Percentiles rank a stretch among this genome's conserved stretches.
These are phyloP conservation scores for Acacia concinna DNA, from an alignment of 331 rosid genomes.

Conservation along the genomic window DNA sequence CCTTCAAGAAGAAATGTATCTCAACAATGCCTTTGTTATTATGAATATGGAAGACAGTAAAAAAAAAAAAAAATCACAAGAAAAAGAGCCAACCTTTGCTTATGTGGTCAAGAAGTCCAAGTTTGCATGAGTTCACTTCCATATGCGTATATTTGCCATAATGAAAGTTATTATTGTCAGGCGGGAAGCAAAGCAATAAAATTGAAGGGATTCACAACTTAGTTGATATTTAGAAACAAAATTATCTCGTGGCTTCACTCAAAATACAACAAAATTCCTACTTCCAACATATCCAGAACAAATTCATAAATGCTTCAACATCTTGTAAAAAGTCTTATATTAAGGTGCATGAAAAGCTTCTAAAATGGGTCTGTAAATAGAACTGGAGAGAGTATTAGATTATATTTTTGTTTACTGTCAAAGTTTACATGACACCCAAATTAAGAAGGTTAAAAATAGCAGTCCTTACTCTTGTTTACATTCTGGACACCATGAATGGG, in stretches of 20 bases:
- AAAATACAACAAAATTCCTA: constrained; percentile 7
- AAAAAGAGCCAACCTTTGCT: not conserved
- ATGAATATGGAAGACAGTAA: not conserved
- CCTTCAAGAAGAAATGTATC: not conserved
- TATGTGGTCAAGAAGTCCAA: constrained; percentile 52
- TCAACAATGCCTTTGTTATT: not conserved
- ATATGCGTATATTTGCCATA: constrained; percentile 33
- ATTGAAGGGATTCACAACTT: not conserved
- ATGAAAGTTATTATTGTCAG: constrained; percentile 24
- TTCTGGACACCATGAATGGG: constrained; percentile 47
- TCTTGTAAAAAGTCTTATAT: not conserved
- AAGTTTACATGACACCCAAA: not conserved
- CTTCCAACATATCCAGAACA: not conserved
- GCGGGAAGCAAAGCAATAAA: constrained; percentile 16
- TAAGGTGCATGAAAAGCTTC: not conserved
- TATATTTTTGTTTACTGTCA: not conserved
- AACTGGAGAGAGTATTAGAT: not conserved
- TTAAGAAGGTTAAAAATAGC: not conserved
- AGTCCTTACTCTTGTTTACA: constrained; percentile 57
- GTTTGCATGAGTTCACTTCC: constrained; percentile 68
- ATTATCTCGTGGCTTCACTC: not conserved
- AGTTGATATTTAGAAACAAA: not conserved
- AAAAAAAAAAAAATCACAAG: not conserved
- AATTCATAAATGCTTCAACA: not conserved
- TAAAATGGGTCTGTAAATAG: not conserved